Percentiles rank a stretch among this genome's conserved stretches.
phyloP scores from a whole-genome alignment of 441 rosid species.

The Omphalea diandra region DNA sequence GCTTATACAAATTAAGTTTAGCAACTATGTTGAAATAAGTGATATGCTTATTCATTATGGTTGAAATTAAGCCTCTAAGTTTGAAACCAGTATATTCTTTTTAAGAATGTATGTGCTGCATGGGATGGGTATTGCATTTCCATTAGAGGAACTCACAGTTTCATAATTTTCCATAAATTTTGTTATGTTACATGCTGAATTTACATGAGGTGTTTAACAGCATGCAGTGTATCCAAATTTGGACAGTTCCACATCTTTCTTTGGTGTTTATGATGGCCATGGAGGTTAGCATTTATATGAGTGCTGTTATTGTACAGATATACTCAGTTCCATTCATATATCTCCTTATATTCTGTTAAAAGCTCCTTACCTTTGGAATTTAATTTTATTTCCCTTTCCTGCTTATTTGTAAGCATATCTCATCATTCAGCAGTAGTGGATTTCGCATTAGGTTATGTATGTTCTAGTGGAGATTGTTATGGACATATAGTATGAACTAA shows the following conservation, averaged over 20 bases:
- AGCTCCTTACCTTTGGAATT: background rate
- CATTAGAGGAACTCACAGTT: background rate
- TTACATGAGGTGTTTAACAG: conserved; percentile 39
- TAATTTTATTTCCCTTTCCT: background rate
- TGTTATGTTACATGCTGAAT: conserved; percentile 17
- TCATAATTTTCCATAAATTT: conserved; percentile 3
- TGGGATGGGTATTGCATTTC: background rate
- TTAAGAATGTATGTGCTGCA: background rate
- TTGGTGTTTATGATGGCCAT: conserved; percentile 98
- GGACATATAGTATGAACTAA: background rate
- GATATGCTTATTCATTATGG: background rate
- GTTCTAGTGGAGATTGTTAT: background rate
- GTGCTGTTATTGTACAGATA: conserved; percentile 32
- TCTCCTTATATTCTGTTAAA: background rate
- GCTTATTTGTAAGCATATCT: background rate
- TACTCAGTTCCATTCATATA: background rate
- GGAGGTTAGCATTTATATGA: conserved; percentile 76
- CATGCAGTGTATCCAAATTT: conserved; percentile 88
- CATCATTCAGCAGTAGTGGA: background rate
- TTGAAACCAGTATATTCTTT: background rate
- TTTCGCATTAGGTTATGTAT: conserved; percentile 1
- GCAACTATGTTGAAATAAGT: too few relatives aligned
- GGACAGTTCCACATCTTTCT: conserved; percentile 78
- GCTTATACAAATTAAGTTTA: too few relatives aligned
- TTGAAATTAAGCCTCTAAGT: background rate